Conservation (phyloP, 2,329 filamentous ascomycete genomes). For the Diplodia corticola region DNA sequence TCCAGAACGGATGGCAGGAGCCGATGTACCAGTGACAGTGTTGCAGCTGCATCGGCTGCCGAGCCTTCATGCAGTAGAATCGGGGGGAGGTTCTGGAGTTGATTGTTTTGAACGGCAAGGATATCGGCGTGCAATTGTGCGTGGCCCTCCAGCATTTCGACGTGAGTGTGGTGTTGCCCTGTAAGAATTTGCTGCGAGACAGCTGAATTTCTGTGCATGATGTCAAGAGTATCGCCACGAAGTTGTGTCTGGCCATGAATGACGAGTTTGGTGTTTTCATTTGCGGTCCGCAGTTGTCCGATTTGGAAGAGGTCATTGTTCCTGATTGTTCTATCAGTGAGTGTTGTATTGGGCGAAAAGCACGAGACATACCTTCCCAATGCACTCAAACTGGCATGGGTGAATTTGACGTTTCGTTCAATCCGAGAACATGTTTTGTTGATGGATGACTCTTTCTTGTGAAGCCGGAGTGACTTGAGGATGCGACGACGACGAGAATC, state of each 20-base stretch:
- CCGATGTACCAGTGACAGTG: background rate
- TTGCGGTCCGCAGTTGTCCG: background rate
- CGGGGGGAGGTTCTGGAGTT: background rate
- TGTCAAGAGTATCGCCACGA: background rate
- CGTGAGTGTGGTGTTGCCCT: background rate
- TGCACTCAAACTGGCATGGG: background rate
- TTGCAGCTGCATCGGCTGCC: background rate
- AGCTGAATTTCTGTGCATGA: background rate
- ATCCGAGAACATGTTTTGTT: background rate
- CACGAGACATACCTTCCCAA: background rate
- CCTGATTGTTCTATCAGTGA: background rate
- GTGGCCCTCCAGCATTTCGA: background rate
- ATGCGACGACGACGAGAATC: background rate
- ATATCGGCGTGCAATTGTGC: background rate
- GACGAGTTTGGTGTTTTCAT: background rate
- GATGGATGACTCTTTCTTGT: background rate
- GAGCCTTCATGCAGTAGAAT: background rate
- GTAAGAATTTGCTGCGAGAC: background rate
- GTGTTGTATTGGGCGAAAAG: accelerated
- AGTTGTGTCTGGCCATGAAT: background rate
- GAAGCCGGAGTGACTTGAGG: background rate
- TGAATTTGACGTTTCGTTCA: background rate
- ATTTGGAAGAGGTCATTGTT: background rate
- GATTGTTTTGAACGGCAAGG: background rate
- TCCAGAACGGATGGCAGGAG: background rate